Evolutionary conservation across 2,329 filamentous ascomycete genomes (phyloP).

Genomic region (Sarocladium brachiariae): DNA sequence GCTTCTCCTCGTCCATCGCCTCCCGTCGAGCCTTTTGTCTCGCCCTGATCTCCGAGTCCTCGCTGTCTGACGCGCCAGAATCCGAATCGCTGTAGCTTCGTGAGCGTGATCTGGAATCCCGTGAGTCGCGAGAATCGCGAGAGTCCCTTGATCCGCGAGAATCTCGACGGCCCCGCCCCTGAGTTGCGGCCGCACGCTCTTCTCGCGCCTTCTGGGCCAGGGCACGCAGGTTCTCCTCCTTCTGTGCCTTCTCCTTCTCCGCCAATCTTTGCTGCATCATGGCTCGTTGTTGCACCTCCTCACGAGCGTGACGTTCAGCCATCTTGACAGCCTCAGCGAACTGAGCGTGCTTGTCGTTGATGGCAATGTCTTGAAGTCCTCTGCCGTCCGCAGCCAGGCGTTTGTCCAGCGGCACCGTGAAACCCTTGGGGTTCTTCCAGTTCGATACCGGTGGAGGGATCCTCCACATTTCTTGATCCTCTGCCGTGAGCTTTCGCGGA

Average conservation of each 20-base stretch:
- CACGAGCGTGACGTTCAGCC: slow-evolving; percentile 87
- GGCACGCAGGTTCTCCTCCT: slow-evolving; percentile 84
- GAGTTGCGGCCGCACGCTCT: slow-evolving; percentile 52
- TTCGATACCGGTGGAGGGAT: slow-evolving; percentile 84
- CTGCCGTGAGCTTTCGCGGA: slow-evolving; percentile 87
- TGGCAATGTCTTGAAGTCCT: slow-evolving; percentile 85
- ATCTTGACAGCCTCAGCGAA: slow-evolving; percentile 93
- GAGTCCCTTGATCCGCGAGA: slow-evolving; percentile 24
- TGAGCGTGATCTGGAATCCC: slow-evolving; percentile 32
- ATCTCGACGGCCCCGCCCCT: slow-evolving; percentile 33
- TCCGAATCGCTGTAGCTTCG: slow-evolving; percentile 47
- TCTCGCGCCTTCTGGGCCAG: slow-evolving; percentile 89
- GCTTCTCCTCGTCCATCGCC: slow-evolving; percentile 72
- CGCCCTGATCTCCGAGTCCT: slow-evolving; percentile 66
- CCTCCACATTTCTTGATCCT: slow-evolving; percentile 95
- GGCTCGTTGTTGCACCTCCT: slow-evolving; percentile 87
- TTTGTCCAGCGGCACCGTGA: slow-evolving; percentile 93
- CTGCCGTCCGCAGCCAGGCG: slow-evolving; percentile 88
- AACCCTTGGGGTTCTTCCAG: slow-evolving; percentile 99
- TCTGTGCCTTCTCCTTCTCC: slow-evolving; percentile 91
- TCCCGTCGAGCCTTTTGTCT: slow-evolving; percentile 74
- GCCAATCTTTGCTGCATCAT: slow-evolving; percentile 94
- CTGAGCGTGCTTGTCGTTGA: slow-evolving; percentile 97
- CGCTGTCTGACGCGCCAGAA: slow-evolving; percentile 44
- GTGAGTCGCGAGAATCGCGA: slow-evolving; percentile 30